Evolutionary conservation across 495 filamentous ascomycete species (phyloP), one percentile per base, ranked within the genome.

Genomic region (Lindgomyces ingoldianus): DNA sequence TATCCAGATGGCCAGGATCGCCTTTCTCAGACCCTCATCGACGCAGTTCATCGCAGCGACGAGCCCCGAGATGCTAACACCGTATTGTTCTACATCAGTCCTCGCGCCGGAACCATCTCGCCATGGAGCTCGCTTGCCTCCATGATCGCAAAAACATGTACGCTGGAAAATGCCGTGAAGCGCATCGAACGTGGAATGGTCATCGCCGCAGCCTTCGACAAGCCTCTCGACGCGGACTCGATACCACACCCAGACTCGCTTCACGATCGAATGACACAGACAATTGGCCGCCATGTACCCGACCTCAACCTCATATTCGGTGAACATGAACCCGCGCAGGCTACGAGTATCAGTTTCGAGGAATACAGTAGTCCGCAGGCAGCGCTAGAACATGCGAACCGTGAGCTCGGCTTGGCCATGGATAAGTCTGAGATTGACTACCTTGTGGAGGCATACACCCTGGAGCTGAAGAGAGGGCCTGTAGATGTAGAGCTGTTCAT

Each of bases 91-190:
- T 91, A 91, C 71, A 81, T 97, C 48, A 84, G 82, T 36, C 94
- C 93, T 11, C 84, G 94, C 51, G 81, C 80, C 27, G 87, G 86
- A 42, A 96, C 93, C 36, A 91, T 96, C 65, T 96, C 91, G 39
- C 94, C 94, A 76, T 98, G 94, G 94, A 96, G 90, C 73, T 95
- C 93, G 51, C 91, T 96, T 72, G 94, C 93, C 39, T 96, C 93
- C 39, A 91, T 85, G 70, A 96, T 98, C 74, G 87, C 93, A 39
- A 85, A 92, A 58, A 93, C 96, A n/a, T 97, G 93, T 74, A 91
- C 89, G 21, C 76, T 96, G 47, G 82, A 84, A 61, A 78, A 85
- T 22, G 77, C 81, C 45, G 83, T 97, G 39, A 83, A 89, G 72
- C 86, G 93, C 45, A 91, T 98, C 60, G 94, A 98, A 79, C 84